A percentile compares a stretch with the other conserved stretches of the same genome.
phyloP scores from a whole-genome alignment of 129 eudicot species.

The Saposhnikovia divaricata region DNA sequence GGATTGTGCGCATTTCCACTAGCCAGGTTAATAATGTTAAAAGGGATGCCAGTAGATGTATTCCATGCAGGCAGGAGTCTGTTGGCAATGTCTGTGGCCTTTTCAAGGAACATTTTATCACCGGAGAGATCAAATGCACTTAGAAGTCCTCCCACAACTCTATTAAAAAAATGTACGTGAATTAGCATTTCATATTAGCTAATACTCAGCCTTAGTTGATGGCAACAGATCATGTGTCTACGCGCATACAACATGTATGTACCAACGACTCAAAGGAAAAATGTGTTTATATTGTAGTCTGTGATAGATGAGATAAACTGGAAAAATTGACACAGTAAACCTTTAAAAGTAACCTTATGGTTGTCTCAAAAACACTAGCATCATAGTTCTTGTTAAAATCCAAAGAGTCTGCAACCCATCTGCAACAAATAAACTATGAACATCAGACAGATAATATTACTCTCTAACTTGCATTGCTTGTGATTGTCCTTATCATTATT shows the following conservation, averaged over 20 bases:
- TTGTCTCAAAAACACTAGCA: slow-evolving; percentile 99
- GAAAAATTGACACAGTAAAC: slow-evolving; percentile 45
- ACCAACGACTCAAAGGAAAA: not conserved
- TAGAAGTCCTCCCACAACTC: slow-evolving; percentile 99
- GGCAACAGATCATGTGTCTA: not conserved
- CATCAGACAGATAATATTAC: slow-evolving; percentile 3
- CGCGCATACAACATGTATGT: not conserved
- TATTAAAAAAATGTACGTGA: slow-evolving; percentile 19
- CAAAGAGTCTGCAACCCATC: slow-evolving; percentile 93
- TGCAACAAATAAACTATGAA: slow-evolving; percentile 32
- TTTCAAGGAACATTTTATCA: slow-evolving; percentile 77
- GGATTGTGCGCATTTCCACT: slow-evolving; percentile 93
- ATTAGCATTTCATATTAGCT: slow-evolving; percentile 20
- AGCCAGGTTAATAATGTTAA: slow-evolving; percentile 78
- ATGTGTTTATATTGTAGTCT: not conserved
- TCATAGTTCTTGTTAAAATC: slow-evolving; percentile 94
- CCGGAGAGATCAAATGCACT: slow-evolving; percentile 97
- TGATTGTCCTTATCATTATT: not conserved
- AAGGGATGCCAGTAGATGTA: slow-evolving; percentile 94
- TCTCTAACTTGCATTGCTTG: not conserved
- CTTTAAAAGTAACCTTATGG: slow-evolving; percentile 98
- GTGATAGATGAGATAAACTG: slow-evolving; percentile 2
- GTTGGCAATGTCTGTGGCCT: slow-evolving; percentile 94
- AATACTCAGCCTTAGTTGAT: not conserved
- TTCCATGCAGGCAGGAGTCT: slow-evolving; percentile 97